Evolutionary conservation across 345 rosid species (phyloP), one percentile per base, ranked within the genome.

Genomic region (Anacardium occidentale): DNA sequence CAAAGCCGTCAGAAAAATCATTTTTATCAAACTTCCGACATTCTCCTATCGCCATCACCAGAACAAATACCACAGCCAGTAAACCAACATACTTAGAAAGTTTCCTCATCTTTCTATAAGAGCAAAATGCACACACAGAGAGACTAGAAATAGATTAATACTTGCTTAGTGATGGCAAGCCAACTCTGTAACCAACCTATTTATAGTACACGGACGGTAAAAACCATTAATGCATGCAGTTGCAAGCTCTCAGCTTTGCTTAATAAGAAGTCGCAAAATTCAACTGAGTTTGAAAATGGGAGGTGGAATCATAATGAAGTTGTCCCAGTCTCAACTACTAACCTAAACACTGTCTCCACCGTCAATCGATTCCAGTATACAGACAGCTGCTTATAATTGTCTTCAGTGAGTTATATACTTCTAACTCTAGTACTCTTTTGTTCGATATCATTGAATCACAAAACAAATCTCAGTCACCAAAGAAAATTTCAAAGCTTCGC

Each of bases 1-100:
- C 62, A 65, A 25, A 21, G 4, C 61, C 70, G 10, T 37, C 60
- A 48, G 63, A 8, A 20, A 64, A 34, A 1, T 54, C 74, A 37
- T 80, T 68, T 45, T 77, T 59, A 58, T 75, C 70, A 52, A 81
- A 59, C 37, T 32, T 81, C 44, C 87, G 66, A 32, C 89, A 77
- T 74, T 85, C 85, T 13, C 26, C 85, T 57, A 79, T 20, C 12
- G 73, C 80, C 15, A 85, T 29, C 34, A 75, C 85, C 48, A 83
- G 47, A 69, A 77, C 75, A 57, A 77, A 25, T 57, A 81, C 1
- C 24, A 79, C 17, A 45, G 61, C 75, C 7, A 76, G 40, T 29
- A 79, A 47, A 54, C 57, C 76, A 40, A 61, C 55, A 63, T 57
- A 45, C 74, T 70, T 75, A 8, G 42, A 61, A 48, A 63, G 4